phyloP scores from a whole-genome alignment of 2,329 filamentous ascomycete species.

The Aspergillus sclerotialis region DNA sequence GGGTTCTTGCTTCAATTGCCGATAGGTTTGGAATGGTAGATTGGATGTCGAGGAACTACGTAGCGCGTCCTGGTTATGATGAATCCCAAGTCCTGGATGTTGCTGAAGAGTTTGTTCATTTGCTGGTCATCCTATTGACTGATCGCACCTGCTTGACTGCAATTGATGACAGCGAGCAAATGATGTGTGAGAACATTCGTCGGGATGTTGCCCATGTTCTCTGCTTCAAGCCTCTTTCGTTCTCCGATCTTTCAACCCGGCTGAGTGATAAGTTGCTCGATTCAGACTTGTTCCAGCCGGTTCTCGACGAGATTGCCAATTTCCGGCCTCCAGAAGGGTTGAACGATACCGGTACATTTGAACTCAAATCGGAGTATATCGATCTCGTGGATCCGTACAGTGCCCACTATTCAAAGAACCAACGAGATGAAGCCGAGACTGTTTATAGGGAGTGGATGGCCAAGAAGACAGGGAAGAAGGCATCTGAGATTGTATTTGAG shows the following conservation, averaged over 20 bases:
- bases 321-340: conserved; percentile 88
- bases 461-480: conserved; percentile 73
- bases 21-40: conserved; percentile 83
- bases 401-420: conserved; percentile 93
- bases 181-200: conserved; percentile 66
- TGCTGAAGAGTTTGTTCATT: conserved; percentile 90
- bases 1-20: conserved; percentile 80
- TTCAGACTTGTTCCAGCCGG: conserved; percentile 75
- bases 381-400: conserved; percentile 92
- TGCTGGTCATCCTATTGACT: conserved; percentile 83
- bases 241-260: conserved; percentile 81
- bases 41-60: conserved; percentile 81
- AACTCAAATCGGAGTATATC: conserved; percentile 77
- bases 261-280: conserved; percentile 86
- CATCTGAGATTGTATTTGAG: conserved; percentile 84
- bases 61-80: conserved; percentile 68
- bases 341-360: conserved; percentile 88
- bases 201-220: conserved; percentile 89
- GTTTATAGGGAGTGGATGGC: conserved; percentile 83
- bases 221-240: conserved; percentile 93
- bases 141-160: conserved; percentile 68
- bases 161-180: conserved; percentile 30
- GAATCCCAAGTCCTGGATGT: conserved; percentile 85
- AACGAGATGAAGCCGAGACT: conserved; percentile 87
- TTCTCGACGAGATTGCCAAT: conserved; percentile 79